Conservation (phyloP, 2,329 filamentous ascomycete species). For the Periconia sp. region DNA sequence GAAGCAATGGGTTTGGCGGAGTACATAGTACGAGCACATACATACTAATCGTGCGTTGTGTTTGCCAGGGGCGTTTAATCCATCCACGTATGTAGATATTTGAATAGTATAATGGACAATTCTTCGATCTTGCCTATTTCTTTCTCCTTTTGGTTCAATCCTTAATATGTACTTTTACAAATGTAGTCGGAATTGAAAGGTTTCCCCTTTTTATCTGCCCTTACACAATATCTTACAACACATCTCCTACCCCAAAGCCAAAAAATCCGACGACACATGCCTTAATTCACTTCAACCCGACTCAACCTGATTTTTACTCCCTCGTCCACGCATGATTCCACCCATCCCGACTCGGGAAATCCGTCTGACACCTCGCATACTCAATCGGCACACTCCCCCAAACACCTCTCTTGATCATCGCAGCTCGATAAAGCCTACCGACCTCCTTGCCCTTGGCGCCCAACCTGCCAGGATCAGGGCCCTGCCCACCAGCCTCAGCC, state of each 20-base stretch:
- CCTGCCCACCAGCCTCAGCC: slow-evolving; percentile 58
- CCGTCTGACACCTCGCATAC: slow-evolving; percentile 82
- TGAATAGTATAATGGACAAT: background rate
- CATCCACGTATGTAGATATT: background rate
- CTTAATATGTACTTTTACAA: background rate
- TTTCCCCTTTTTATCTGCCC: background rate
- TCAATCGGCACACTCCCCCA: slow-evolving; percentile 89
- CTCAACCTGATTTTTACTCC: too few species aligned
- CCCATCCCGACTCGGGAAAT: slow-evolving; percentile 74
- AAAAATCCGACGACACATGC: background rate
- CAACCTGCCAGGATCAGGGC: slow-evolving; percentile 37
- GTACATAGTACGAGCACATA: background rate
- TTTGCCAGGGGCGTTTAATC: slow-evolving; percentile 2
- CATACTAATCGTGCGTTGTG: slow-evolving; percentile 10
- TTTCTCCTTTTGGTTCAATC: background rate
- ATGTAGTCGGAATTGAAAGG: background rate
- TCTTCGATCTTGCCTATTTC: background rate
- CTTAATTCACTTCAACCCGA: background rate
- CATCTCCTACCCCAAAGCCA: background rate
- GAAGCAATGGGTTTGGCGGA: background rate
- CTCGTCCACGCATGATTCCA: slow-evolving; percentile 95
- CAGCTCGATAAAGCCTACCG: slow-evolving; percentile 79
- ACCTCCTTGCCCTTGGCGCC: slow-evolving; percentile 51
- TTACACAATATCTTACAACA: slow-evolving; percentile 5
- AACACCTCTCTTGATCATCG: slow-evolving; percentile 87